Evolutionary conservation across 2,329 filamentous ascomycete species (phyloP).

Genomic region (Botrytis tulipae): DNA sequence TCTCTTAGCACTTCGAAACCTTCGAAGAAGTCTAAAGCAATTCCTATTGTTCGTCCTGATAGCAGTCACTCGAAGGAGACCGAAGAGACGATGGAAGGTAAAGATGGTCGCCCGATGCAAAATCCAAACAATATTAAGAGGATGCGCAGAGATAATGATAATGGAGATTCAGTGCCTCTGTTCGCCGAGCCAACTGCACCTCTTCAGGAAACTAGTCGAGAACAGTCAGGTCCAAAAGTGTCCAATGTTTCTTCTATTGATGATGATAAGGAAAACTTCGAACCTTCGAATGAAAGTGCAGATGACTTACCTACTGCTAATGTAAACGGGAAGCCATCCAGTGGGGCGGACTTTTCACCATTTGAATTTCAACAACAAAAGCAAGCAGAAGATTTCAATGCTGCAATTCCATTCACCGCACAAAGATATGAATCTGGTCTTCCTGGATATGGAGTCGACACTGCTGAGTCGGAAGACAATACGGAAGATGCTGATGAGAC

Average conservation of each 20-base stretch:
- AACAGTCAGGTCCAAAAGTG: conserved; percentile 38
- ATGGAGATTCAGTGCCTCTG: conserved; percentile 70
- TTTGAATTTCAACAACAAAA: conserved; percentile 56
- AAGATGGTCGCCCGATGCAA: conserved; percentile 61
- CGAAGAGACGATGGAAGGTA: conserved; percentile 50
- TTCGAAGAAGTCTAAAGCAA: conserved; percentile 73
- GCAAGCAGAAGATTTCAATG: conserved; percentile 42
- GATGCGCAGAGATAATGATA: conserved; percentile 60
- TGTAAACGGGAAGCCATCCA: conserved; percentile 45
- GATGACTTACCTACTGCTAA: conserved; percentile 26
- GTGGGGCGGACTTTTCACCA: conserved; percentile 54
- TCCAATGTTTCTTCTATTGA: conserved; percentile 19
- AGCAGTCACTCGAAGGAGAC: conserved; percentile 46
- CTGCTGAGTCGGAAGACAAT: conserved; percentile 36
- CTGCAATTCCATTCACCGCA: conserved; percentile 35
- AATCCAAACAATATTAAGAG: conserved; percentile 72
- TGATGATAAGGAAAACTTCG: conserved; percentile 38
- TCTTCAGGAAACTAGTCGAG: conserved; percentile 38
- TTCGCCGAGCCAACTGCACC: conserved; percentile 61
- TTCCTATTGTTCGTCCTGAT: conserved; percentile 73
- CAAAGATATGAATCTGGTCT: conserved; percentile 33
- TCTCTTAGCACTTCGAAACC: conserved; percentile 62
- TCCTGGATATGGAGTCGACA: conserved; percentile 32
- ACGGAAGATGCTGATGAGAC: conserved; percentile 24
- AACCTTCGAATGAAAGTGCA: conserved; percentile 26